Evolutionary conservation across 164 flowering plant genomes (phyloP).

Genomic region (Chloranthus sessilifolius): DNA sequence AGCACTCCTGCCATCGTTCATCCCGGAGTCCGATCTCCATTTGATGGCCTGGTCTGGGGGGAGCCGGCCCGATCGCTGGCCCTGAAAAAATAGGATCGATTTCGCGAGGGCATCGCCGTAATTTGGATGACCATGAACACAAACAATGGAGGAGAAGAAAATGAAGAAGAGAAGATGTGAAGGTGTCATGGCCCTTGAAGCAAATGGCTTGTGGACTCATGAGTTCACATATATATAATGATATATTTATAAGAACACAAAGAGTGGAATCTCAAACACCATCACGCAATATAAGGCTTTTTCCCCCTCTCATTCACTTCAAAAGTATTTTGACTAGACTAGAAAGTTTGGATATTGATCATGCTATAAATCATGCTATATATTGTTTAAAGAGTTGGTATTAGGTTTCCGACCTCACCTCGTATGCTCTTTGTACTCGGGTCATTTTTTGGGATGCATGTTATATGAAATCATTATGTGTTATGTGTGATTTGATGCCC

Average conservation of each 20-base stretch:
- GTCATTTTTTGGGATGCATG: not conserved
- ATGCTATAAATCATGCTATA: too few relatives aligned
- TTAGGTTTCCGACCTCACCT: too few relatives aligned
- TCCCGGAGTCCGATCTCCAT: conserved; percentile 65
- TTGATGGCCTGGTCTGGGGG: conserved; percentile 37
- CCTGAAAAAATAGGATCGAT: conserved; percentile 69
- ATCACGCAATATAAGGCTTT: conserved; percentile 19
- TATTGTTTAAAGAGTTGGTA: too few relatives aligned
- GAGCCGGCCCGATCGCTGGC: conserved; percentile 77
- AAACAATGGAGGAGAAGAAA: conserved; percentile 4
- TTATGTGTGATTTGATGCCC: too few relatives aligned
- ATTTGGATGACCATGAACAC: conserved; percentile 36
- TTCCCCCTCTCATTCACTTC: too few relatives aligned
- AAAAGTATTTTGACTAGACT: too few relatives aligned
- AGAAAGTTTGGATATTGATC: too few relatives aligned
- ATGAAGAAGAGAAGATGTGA: conserved; percentile 7
- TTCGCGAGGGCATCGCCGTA: conserved; percentile 69
- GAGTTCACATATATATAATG: not conserved
- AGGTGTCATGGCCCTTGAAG: conserved; percentile 12
- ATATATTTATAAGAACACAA: conserved; percentile 2
- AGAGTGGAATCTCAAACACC: conserved; percentile 4
- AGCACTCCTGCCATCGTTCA: conserved; percentile 50
- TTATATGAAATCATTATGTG: too few relatives aligned
- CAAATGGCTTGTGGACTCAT: not conserved
- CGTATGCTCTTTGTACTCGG: not conserved